phyloP scores from a whole-genome alignment of 768 basidiomycete genomes.

The Hericium alpestre region DNA sequence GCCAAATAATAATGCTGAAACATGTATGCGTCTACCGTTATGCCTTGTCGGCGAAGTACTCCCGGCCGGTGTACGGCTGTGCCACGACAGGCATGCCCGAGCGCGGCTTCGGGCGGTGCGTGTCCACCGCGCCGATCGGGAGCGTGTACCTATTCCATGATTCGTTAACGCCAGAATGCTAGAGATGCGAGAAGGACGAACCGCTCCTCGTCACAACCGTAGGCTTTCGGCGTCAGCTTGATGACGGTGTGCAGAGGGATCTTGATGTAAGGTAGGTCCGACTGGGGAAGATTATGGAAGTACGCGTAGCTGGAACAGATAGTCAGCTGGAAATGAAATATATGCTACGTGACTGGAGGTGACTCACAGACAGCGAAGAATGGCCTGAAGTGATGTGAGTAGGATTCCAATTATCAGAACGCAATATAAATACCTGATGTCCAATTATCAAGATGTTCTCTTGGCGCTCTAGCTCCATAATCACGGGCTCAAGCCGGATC shows the following conservation, averaged over 20 bases:
- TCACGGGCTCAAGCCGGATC: conserved; percentile 89
- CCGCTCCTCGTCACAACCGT: conserved; percentile 97
- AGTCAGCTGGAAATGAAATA: background rate
- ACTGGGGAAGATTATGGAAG: conserved; percentile 87
- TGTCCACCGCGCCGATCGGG: conserved; percentile 90
- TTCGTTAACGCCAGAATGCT: background rate
- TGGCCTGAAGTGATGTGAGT: conserved; percentile 37
- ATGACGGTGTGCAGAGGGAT: conserved; percentile 96
- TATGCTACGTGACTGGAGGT: background rate
- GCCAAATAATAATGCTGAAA: no score
- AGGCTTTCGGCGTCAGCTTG: conserved; percentile 95
- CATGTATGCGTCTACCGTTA: background rate
- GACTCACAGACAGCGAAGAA: conserved; percentile 66
- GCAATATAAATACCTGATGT: conserved; percentile 53
- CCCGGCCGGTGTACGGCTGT: conserved; percentile 9
- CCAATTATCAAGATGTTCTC: conserved; percentile 95
- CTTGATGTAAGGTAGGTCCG: conserved; percentile 94
- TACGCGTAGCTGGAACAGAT: conserved; percentile 71
- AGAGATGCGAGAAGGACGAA: conserved; percentile 18
- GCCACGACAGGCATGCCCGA: conserved; percentile 9
- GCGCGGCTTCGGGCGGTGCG: conserved; percentile 61
- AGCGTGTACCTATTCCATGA: conserved; percentile 55
- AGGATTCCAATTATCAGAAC: background rate
- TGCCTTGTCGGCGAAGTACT: conserved; percentile 14
- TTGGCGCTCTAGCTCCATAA: conserved; percentile 98